These are phyloP conservation scores for Apiospora kogelbergensis DNA, from an alignment of 2,329 filamentous ascomycete genomes.

Conservation along the genomic window DNA sequence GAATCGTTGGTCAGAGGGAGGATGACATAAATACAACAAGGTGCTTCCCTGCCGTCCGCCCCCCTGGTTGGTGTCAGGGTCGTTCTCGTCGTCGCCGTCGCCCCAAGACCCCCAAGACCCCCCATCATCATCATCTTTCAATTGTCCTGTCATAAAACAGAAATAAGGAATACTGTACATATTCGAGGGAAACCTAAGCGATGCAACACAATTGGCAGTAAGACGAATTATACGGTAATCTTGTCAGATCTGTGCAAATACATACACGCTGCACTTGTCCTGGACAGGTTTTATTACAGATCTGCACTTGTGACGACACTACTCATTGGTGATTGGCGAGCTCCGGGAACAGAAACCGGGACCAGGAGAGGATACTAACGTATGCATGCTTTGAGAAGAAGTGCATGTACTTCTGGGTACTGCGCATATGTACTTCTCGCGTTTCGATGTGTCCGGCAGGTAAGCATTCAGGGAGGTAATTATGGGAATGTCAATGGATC, in stretches of 20 bases:
- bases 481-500: neutral
- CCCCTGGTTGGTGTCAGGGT: neutral
- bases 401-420: neutral
- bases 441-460: neutral
- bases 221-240: neutral
- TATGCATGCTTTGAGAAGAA: neutral
- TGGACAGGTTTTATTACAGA: neutral
- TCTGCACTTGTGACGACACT: slow-evolving; percentile 4
- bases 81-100: neutral
- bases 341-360: neutral
- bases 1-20: slow-evolving; percentile 5
- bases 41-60: neutral
- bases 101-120: neutral
- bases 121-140: neutral
- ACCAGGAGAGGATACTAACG: neutral
- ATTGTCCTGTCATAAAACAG: neutral
- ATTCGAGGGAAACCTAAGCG: neutral
- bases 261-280: neutral
- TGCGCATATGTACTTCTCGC: neutral
- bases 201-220: neutral
- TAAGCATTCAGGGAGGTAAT: neutral
- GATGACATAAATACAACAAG: neutral
- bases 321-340: neutral
- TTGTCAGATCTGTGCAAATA: neutral
- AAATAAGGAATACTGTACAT: neutral